These are phyloP conservation scores for Arthrobotrys pseudoclavata DNA, from an alignment of 2,329 filamentous ascomycete genomes.

Conservation along the genomic window DNA sequence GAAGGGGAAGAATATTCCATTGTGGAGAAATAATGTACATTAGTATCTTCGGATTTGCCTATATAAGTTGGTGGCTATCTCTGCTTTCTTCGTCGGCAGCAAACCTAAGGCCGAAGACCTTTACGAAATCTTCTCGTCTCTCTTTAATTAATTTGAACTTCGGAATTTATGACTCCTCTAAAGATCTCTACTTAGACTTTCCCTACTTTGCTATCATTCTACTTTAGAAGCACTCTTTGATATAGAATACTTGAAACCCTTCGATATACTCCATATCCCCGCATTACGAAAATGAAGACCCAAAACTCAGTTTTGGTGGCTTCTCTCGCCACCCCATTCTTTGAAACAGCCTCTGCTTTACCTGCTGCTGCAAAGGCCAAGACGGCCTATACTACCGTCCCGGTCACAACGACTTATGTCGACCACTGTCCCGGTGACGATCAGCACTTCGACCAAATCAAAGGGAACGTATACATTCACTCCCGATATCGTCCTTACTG, in stretches of 20 bases:
- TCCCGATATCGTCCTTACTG: slow-evolving; percentile 30
- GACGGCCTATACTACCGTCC: slow-evolving; percentile 29
- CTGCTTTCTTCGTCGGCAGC: background rate
- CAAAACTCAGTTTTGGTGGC: slow-evolving; percentile 2
- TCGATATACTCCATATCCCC: background rate
- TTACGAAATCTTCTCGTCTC: background rate
- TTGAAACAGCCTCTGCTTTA: slow-evolving; percentile 12
- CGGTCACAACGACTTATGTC: slow-evolving; percentile 29
- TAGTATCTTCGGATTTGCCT: background rate
- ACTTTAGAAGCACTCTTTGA: background rate
- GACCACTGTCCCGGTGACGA: slow-evolving; percentile 32
- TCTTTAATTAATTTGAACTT: background rate
- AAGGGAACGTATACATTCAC: slow-evolving; percentile 40
- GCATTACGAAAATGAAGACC: slow-evolving; percentile 24
- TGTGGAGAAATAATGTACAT: background rate
- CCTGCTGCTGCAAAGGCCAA: slow-evolving; percentile 25
- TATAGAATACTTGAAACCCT: background rate
- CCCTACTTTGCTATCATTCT: too few relatives aligned
- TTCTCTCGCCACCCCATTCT: slow-evolving; percentile 11
- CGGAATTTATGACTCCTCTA: background rate
- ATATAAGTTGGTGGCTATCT: background rate
- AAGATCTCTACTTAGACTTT: too few relatives aligned
- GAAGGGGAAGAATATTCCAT: slow-evolving; percentile 10
- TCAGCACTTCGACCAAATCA: slow-evolving; percentile 31
- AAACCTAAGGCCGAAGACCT: background rate